These are phyloP conservation scores for Beauveria australis DNA, from an alignment of 2,329 filamentous ascomycete species.

Conservation along the genomic window DNA sequence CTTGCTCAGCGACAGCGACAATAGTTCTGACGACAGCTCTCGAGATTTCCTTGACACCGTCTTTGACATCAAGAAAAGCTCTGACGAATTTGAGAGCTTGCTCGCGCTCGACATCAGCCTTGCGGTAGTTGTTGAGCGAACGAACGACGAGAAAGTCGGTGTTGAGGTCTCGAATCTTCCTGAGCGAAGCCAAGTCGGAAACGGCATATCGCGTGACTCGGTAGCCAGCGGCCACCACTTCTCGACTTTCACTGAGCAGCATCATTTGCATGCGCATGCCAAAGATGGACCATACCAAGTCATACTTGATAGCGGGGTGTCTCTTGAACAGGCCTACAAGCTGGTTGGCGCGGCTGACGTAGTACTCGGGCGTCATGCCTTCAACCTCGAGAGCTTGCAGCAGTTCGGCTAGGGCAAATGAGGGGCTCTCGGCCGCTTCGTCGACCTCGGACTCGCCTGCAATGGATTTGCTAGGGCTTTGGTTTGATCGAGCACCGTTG, in stretches of 20 bases:
- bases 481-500: slow-evolving; percentile 47
- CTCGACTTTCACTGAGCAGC: slow-evolving; percentile 89
- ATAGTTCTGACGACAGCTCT: slow-evolving; percentile 81
- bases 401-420: slow-evolving; percentile 81
- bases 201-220: slow-evolving; percentile 90
- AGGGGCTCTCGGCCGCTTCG: slow-evolving; percentile 74
- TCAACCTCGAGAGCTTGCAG: slow-evolving; percentile 82
- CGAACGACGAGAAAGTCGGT: slow-evolving; percentile 85
- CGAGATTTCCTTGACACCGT: slow-evolving; percentile 80
- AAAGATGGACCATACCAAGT: slow-evolving; percentile 92
- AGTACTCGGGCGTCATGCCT: slow-evolving; percentile 87
- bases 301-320: slow-evolving; percentile 89
- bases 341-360: slow-evolving; percentile 84
- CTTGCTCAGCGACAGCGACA: slow-evolving; percentile 81
- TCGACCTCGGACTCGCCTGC: slow-evolving; percentile 55
- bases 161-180: slow-evolving; percentile 78
- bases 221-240: slow-evolving; percentile 92
- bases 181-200: slow-evolving; percentile 80
- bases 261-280: slow-evolving; percentile 90
- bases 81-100: slow-evolving; percentile 95
- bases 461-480: slow-evolving; percentile 46
- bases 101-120: slow-evolving; percentile 93
- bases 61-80: slow-evolving; percentile 91
- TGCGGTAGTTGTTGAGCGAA: slow-evolving; percentile 90
- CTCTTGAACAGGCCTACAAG: slow-evolving; percentile 95